phyloP scores from a whole-genome alignment of 2,329 filamentous ascomycete genomes.

The Stemphylium vesicarium region DNA sequence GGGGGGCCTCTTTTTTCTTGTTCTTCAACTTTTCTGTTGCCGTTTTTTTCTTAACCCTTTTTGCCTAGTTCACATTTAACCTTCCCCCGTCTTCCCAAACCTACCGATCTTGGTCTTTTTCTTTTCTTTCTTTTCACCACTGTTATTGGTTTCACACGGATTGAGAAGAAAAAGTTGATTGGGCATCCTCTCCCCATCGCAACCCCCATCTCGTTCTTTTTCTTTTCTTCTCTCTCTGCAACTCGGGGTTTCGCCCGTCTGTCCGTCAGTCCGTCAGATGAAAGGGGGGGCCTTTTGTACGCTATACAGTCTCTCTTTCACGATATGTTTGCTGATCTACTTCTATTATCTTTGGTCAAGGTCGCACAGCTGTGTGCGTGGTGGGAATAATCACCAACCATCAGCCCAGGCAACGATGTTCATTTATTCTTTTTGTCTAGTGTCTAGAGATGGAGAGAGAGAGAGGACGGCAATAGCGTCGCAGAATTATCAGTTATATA shows the following conservation, averaged over 20 bases:
- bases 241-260: constrained; percentile 5
- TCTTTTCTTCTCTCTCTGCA: not conserved
- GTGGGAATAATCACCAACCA: no score
- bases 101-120: not conserved
- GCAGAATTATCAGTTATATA: no score
- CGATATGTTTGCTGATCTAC: not conserved
- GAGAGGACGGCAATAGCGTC: no score
- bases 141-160: not conserved
- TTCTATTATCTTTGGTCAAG: not conserved
- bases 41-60: not conserved
- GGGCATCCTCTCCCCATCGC: not conserved
- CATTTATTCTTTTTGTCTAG: no score
- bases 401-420: no score
- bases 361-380: no score
- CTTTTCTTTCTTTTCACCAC: not conserved
- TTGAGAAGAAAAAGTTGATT: constrained; percentile 13
- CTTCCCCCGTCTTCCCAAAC: no score
- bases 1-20: not conserved
- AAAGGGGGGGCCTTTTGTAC: not conserved
- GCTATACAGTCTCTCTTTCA: constrained; percentile 11
- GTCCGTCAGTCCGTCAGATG: not conserved
- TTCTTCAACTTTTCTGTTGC: not conserved
- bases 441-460: no score
- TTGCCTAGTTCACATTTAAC: not conserved
- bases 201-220: not conserved